Conservation (phyloP, 352 stramenopile genomes). For the Globisporangium cederbergense region DNA sequence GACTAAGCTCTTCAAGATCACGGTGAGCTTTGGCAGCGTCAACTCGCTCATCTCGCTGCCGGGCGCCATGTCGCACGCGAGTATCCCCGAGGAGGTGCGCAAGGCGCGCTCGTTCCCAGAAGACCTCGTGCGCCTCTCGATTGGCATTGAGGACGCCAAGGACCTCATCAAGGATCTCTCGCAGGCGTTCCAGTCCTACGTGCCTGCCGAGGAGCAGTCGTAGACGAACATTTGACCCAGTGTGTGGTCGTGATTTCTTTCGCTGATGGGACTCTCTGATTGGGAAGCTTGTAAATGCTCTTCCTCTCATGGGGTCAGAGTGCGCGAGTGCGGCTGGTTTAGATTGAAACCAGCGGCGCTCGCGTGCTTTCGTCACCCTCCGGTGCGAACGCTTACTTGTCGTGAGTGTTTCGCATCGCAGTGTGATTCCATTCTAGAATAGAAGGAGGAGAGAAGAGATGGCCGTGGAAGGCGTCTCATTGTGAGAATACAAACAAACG, state of each 20-base stretch:
- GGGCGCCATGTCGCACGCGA: conserved; percentile 95
- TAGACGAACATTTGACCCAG: neutral
- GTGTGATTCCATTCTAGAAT: conserved; percentile 17
- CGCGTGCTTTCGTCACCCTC: conserved; percentile 20
- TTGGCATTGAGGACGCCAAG: conserved; percentile 92
- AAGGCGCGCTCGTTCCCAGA: conserved; percentile 90
- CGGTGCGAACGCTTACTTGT: conserved; percentile 1
- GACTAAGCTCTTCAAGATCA: conserved; percentile 95
- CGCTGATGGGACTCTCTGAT: conserved; percentile 20
- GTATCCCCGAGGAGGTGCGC: conserved; percentile 90
- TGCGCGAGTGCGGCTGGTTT: neutral
- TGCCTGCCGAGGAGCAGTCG: conserved; percentile 19
- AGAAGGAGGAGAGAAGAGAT: neutral
- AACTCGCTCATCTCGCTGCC: conserved; percentile 92
- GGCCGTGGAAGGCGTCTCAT: neutral
- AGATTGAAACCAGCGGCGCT: neutral
- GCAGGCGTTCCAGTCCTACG: conserved; percentile 83
- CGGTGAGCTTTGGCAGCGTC: conserved; percentile 90
- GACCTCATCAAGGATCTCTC: conserved; percentile 95
- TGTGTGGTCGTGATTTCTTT: neutral
- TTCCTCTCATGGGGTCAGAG: conserved; percentile 23
- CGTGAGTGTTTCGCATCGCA: conserved; percentile 10
- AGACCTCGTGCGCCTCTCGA: conserved; percentile 91
- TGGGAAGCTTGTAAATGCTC: neutral
- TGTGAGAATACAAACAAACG: conserved; percentile 5